Evolutionary conservation across 768 basidiomycete genomes (phyloP), one percentile per base, ranked within the genome.

Genomic region (Boletus subparvulus): DNA sequence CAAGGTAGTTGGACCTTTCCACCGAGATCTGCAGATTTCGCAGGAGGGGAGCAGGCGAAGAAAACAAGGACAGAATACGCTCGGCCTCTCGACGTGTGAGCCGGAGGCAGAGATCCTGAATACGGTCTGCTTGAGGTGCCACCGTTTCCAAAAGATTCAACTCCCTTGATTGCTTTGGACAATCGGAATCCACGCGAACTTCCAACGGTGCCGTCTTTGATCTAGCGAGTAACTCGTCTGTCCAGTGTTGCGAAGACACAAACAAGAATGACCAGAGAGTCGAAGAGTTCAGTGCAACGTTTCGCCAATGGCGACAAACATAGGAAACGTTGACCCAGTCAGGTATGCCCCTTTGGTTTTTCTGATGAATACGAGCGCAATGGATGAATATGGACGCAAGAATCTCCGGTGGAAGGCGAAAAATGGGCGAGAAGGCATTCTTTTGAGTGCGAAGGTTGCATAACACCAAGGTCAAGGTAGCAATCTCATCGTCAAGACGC

Each of bases 191-290:
- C 4, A 49, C 30, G 37, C 50, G n/a, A 32, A 70, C 47, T 35
- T 55, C 55, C 41, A 70, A 43, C 33, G 73, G 69, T 16, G 73
- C 73, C 65, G 66, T 73, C 60, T 78, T 80, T 4, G 81, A 82
- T 21, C 80, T 72, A 36, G 62, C 65, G 26, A 82, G 56, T 71
- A 81, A 76, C 61, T 77, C 78, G 51, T 74, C 68, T 17, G 72
- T 73, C 75, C 76, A 78, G 32, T 57, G 60, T 10, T 67, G 70
- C 26, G 68, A 70, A 11, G 59, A 62, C 39, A 78, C 74, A 3
- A 72, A 62, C 24, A 74, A 66, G 44, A 62, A 64, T 24, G 59
- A 71, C 80, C 81, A 83, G 39, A 82, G 70, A 13, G 52, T 61
- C 1, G 79, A 73, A 51, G 71, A 75, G 44, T 61, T 70, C 14